phyloP scores from a whole-genome alignment of 2,329 filamentous ascomycete genomes.

The Xylaria multiplex region DNA sequence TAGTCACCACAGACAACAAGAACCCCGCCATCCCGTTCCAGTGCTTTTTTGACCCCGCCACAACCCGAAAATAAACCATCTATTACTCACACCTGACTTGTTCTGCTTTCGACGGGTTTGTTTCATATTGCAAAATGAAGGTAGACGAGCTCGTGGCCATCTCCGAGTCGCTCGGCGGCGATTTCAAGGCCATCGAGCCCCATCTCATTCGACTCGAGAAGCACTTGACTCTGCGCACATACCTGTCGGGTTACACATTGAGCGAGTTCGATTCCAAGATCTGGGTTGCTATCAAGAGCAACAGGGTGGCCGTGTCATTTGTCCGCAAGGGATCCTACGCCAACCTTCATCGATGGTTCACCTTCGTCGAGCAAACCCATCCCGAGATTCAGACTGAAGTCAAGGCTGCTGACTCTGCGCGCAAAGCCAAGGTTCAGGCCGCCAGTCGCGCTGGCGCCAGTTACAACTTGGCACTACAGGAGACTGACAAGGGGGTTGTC shows the following conservation, averaged over 20 bases:
- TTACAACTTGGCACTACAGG: constrained; percentile 88
- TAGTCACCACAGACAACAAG: background rate
- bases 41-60: constrained; percentile 41
- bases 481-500: constrained; percentile 88
- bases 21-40: constrained; percentile 33
- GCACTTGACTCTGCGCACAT: constrained; percentile 86
- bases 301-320: constrained; percentile 83
- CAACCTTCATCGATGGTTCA: constrained; percentile 88
- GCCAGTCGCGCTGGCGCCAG: constrained; percentile 81
- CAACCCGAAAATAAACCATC: background rate
- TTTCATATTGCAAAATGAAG: constrained; percentile 59
- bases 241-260: constrained; percentile 82
- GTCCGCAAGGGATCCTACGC: constrained; percentile 80
- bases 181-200: constrained; percentile 85
- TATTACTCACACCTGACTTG: background rate
- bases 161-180: constrained; percentile 63
- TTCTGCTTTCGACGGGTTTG: background rate
- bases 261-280: constrained; percentile 81
- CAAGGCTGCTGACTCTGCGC: constrained; percentile 74
- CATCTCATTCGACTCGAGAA: constrained; percentile 82
- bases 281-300: constrained; percentile 84
- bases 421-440: constrained; percentile 74
- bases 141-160: constrained; percentile 64
- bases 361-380: constrained; percentile 82
- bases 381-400: constrained; percentile 78